phyloP scores from a whole-genome alignment of 345 rosid genomes.

The Trapa bicornis region DNA sequence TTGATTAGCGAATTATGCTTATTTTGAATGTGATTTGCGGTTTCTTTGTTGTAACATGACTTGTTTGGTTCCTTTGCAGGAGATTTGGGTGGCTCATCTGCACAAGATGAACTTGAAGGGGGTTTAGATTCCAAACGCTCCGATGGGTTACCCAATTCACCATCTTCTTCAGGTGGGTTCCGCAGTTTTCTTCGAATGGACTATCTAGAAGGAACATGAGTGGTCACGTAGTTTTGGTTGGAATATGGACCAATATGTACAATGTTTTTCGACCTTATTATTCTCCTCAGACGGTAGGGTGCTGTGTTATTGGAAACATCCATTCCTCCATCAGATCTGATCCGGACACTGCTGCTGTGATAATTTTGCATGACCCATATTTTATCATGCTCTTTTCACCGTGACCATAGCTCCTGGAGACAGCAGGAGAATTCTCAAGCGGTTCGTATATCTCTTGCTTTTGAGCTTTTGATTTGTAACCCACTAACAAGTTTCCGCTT shows the following conservation, averaged over 20 bases:
- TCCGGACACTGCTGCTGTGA: constrained; percentile 51
- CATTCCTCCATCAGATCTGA: constrained; percentile 38
- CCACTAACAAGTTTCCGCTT: constrained; percentile 48
- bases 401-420: constrained; percentile 52
- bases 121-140: constrained; percentile 34
- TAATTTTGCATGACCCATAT: constrained; percentile 49
- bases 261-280: constrained; percentile 49
- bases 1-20: not conserved
- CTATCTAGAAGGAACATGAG: constrained; percentile 72
- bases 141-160: constrained; percentile 83
- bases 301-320: constrained; percentile 60
- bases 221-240: constrained; percentile 51
- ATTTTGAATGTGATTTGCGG: not conserved
- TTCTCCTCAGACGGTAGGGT: constrained; percentile 58
- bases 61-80: constrained; percentile 24
- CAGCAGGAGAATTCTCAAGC: constrained; percentile 45
- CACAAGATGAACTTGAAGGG: constrained; percentile 41
- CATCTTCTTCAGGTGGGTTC: constrained; percentile 99
- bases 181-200: constrained; percentile 77
- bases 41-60: not conserved
- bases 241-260: constrained; percentile 37
- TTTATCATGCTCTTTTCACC: constrained; percentile 49
- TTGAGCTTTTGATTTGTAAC: constrained; percentile 28
- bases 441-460: constrained; percentile 99
- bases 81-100: constrained; percentile 88